phyloP scores from a whole-genome alignment of 768 basidiomycete species.

The Podaxis sp. region DNA sequence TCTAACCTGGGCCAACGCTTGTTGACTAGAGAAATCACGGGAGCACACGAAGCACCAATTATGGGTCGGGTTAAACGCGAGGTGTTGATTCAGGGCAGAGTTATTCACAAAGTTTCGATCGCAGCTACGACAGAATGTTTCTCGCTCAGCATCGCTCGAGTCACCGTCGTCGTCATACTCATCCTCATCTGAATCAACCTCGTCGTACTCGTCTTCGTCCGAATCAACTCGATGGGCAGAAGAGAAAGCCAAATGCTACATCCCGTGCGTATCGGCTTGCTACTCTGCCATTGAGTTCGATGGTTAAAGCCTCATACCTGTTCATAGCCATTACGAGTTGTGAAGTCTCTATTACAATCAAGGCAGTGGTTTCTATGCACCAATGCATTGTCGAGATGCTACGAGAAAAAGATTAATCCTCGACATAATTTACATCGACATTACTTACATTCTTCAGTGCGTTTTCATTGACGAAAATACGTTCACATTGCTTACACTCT shows the following conservation, averaged over 20 bases:
- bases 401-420: background rate
- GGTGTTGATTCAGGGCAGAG: background rate
- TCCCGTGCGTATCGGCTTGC: background rate
- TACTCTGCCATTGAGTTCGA: background rate
- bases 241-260: slow-evolving; percentile 1
- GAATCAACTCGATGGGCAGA: background rate
- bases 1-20: slow-evolving; percentile 40
- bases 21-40: slow-evolving; percentile 11
- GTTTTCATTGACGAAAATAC: background rate
- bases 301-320: background rate
- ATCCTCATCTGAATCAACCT: background rate
- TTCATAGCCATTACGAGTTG: background rate
- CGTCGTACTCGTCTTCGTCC: background rate
- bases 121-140: slow-evolving; percentile 2
- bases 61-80: background rate
- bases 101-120: background rate
- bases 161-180: background rate
- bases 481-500: slow-evolving; percentile 4
- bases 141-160: background rate
- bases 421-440: background rate
- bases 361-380: background rate
- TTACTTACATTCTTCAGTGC: background rate
- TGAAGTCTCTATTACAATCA: background rate
- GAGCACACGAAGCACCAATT: slow-evolving; percentile 17
- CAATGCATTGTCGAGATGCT: background rate